phyloP scores from a whole-genome alignment of 441 rosid species.

The Adansonia grandidieri region DNA sequence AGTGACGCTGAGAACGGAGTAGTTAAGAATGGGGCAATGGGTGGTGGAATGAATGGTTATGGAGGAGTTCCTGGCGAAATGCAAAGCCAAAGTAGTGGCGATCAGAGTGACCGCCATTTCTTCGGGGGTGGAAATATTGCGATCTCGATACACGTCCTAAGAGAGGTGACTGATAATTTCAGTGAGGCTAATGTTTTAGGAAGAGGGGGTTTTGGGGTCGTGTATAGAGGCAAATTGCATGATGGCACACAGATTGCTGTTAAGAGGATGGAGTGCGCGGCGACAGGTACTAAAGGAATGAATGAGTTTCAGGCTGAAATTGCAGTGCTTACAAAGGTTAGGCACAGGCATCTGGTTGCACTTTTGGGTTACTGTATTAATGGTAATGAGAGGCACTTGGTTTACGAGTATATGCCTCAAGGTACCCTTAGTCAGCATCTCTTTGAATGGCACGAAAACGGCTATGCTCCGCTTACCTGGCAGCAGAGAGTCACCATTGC shows the following conservation, averaged over 20 bases:
- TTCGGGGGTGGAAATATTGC: constrained; percentile 66
- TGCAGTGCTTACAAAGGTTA: constrained; percentile 79
- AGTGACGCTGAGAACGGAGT: constrained; percentile 47
- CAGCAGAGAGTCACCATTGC: constrained; percentile 80
- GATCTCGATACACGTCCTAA: constrained; percentile 71
- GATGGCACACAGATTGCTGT: constrained; percentile 78
- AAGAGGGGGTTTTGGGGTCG: constrained; percentile 93
- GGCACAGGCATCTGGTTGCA: constrained; percentile 90
- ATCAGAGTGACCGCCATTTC: constrained; percentile 52
- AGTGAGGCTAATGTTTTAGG: constrained; percentile 70
- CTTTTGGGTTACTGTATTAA: constrained; percentile 82
- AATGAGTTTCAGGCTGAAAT: constrained; percentile 89
- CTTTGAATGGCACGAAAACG: constrained; percentile 57
- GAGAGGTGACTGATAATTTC: constrained; percentile 76
- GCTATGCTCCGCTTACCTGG: constrained; percentile 68
- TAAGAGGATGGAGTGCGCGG: constrained; percentile 79
- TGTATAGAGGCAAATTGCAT: constrained; percentile 73
- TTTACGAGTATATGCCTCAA: constrained; percentile 91
- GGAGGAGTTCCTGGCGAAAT: constrained; percentile 51
- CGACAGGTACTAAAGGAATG: constrained; percentile 67
- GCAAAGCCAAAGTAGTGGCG: constrained; percentile 64
- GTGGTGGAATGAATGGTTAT: constrained; percentile 39
- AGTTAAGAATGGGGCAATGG: constrained; percentile 39
- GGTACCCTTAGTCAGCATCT: constrained; percentile 81
- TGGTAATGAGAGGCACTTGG: constrained; percentile 81